phyloP scores from a whole-genome alignment of 164 flowering plant species.

The Vitis labrusca region DNA sequence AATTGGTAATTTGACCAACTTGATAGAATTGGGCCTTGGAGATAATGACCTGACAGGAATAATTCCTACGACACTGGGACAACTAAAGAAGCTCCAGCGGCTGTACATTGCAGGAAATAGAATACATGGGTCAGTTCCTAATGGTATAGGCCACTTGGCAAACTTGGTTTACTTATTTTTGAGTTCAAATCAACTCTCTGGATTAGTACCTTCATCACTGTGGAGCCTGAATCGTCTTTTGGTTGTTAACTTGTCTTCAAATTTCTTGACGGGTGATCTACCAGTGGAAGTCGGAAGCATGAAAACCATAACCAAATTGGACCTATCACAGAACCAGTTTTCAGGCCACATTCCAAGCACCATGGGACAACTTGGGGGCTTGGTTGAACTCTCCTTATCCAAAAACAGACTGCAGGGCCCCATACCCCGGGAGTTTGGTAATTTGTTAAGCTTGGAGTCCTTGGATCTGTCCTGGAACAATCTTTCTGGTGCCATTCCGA shows the following conservation, averaged over 20 bases:
- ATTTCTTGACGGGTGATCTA: conserved; percentile 19
- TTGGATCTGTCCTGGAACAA: not conserved
- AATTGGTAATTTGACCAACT: conserved; percentile 34
- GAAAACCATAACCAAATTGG: conserved; percentile 8
- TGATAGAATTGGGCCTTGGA: conserved; percentile 7
- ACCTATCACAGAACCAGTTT: conserved; percentile 19
- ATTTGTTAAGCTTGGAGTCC: not conserved
- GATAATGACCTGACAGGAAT: conserved; percentile 22
- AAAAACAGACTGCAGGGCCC: conserved; percentile 13
- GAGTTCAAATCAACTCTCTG: conserved; percentile 16
- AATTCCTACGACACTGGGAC: conserved; percentile 22
- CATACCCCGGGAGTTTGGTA: not conserved
- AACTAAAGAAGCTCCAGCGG: not conserved
- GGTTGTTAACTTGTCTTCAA: conserved; percentile 18
- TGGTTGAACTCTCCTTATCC: conserved; percentile 5
- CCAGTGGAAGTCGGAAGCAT: conserved; percentile 16
- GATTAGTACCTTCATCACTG: conserved; percentile 22
- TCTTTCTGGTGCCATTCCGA: not conserved
- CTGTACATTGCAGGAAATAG: conserved; percentile 12
- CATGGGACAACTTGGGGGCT: not conserved
- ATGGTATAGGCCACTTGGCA: conserved; percentile 15
- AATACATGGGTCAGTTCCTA: conserved; percentile 21
- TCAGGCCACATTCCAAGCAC: conserved; percentile 18
- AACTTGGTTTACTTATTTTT: conserved; percentile 12
- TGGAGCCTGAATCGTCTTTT: conserved; percentile 22